Evolutionary conservation across 1,284 basidiomycete species (phyloP), one percentile per base, ranked within the genome.

Genomic region (Ustilago shanxiensis): DNA sequence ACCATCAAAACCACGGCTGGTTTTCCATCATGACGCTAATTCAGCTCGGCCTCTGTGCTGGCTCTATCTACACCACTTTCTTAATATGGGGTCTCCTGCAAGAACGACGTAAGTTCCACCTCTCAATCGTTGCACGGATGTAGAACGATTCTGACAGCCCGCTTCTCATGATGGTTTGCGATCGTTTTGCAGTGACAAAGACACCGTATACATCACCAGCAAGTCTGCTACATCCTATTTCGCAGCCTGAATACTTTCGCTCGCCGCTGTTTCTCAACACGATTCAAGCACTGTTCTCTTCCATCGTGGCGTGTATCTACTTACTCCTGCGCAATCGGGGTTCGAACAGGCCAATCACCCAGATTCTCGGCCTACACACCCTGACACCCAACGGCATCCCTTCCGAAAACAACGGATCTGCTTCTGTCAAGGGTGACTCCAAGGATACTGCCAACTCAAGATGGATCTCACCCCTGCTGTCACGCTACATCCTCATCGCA

Each of bases 221-320:
- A 18, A 78, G 71, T 7, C 47, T 79, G 44, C 58, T 74, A 22
- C 77, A 83, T 50, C 75, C 80, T 2, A 76, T 68, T 44, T 63
- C 69, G 7, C 74, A 74, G 31, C 67, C 67, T 29, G 85, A 83
- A 65, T 80, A 65, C 66, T 97, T 97, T 88, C 91, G 92, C 79
- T 95, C 93, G 0, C 91, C 94, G 1, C 88, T 96, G 22, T 93
- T 96, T 84, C 90, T 98, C 87, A 93, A 93, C 73, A 94, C 92
- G 35, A 91, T 91, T 64, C 95, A 98, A 87, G 94, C 94, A 75
- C 88, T 91, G 39, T 90, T 95, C 35, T 93, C 93, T 73, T 91
- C 92, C 8, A 78, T 93, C 49, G 92, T 93, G 1, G 93, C 95
- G 0, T 87, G 94, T 16, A 76, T 90, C 57, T 98, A 98, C 86